A percentile compares a stretch with the other conserved stretches of the same genome.
Conservation (phyloP, 2,329 filamentous ascomycete species). For the Lecanicillium sp. region DNA sequence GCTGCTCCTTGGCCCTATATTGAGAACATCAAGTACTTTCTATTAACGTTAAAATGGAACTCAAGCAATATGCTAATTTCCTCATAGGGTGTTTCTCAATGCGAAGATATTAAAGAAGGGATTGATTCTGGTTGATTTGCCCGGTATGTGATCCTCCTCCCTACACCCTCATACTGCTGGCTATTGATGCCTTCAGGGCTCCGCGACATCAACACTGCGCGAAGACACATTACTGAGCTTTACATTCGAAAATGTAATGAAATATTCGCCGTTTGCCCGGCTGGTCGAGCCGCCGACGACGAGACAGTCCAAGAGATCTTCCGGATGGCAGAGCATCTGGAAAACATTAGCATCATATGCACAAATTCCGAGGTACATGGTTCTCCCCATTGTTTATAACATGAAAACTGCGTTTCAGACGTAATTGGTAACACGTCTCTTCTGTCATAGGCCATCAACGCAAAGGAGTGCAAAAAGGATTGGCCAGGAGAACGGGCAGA, state of each 20-base stretch:
- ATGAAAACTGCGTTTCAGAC: background rate
- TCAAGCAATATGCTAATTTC: slow-evolving; percentile 5
- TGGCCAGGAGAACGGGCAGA: slow-evolving; percentile 22
- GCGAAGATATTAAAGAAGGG: slow-evolving; percentile 43
- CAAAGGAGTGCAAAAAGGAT: slow-evolving; percentile 28
- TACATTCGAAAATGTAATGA: slow-evolving; percentile 41
- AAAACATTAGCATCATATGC: slow-evolving; percentile 38
- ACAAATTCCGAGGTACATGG: slow-evolving; percentile 37
- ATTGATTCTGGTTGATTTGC: slow-evolving; percentile 42
- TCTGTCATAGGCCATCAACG: slow-evolving; percentile 24
- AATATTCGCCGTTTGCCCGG: slow-evolving; percentile 39
- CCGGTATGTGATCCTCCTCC: slow-evolving; percentile 29
- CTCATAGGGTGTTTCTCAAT: slow-evolving; percentile 35
- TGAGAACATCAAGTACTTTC: slow-evolving; percentile 34
- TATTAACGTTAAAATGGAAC: rapidly evolving
- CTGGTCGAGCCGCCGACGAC: slow-evolving; percentile 36
- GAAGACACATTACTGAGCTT: slow-evolving; percentile 37
- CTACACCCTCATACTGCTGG: background rate
- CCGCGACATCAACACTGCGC: slow-evolving; percentile 40
- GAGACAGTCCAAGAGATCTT: slow-evolving; percentile 35
- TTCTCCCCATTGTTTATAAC: too few species aligned
- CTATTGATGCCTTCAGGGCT: slow-evolving; percentile 29
- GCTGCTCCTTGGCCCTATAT: slow-evolving; percentile 38
- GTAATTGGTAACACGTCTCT: background rate
- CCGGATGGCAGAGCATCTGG: slow-evolving; percentile 31